Evolutionary conservation across 176 grass and related monocot species (phyloP).

Genomic region (Poa pratensis): DNA sequence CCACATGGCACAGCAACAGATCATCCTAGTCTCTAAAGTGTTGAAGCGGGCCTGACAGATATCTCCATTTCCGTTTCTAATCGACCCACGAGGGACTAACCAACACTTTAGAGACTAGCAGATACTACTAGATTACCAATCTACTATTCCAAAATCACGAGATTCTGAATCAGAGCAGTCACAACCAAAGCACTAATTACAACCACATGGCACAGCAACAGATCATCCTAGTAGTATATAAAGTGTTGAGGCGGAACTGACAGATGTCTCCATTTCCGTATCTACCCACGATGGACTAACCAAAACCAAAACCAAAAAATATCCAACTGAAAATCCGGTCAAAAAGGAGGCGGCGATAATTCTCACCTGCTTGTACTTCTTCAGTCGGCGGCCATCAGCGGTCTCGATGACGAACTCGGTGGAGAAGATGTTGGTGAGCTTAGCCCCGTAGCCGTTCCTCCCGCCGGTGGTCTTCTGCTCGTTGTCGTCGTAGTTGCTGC

Average conservation of each 20-base stretch:
- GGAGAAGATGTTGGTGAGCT: conserved; percentile 97
- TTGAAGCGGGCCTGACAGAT: no score
- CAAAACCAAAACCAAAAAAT: not conserved
- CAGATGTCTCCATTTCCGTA: not conserved
- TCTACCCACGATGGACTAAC: not conserved
- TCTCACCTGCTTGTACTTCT: conserved; percentile 85
- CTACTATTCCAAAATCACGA: no score
- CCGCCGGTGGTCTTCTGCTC: conserved; percentile 92
- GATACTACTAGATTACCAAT: no score
- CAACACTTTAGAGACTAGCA: no score
- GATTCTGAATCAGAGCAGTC: no score
- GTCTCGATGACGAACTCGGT: conserved; percentile 94
- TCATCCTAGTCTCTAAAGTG: no score
- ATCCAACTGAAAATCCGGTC: not conserved
- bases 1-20: no score
- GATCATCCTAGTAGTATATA: no score
- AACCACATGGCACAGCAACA: no score
- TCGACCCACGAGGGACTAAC: not conserved
- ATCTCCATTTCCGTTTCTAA: not conserved
- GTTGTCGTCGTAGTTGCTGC: conserved; percentile 93
- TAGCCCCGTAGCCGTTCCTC: conserved; percentile 93
- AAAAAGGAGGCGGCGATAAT: not conserved
- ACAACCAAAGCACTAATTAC: no score
- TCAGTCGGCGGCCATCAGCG: conserved; percentile 61
- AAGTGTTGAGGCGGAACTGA: no score